A percentile compares a stretch with the other conserved stretches of the same genome.
These are phyloP conservation scores for Cornus suecica DNA, from an alignment of 148 eudicot genomes.

Conservation along the genomic window DNA sequence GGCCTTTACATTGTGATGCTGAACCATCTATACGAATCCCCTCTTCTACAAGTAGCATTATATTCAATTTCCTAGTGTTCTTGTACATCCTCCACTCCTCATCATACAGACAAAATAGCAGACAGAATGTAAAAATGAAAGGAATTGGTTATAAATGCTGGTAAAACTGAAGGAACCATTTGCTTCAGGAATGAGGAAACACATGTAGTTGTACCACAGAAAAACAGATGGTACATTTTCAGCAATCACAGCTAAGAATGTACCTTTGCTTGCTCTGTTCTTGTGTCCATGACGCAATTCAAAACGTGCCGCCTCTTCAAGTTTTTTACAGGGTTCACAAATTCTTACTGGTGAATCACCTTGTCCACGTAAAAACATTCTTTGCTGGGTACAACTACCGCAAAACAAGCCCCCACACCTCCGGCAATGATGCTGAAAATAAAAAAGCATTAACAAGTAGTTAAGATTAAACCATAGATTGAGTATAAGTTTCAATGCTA, in stretches of 20 bases:
- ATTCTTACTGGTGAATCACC: slow-evolving; percentile 95
- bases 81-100: background rate
- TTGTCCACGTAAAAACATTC: slow-evolving; percentile 89
- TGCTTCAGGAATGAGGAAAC: background rate
- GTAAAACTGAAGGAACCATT: background rate
- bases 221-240: background rate
- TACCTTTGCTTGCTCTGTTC: slow-evolving; percentile 74
- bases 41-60: no score
- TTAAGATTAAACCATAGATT: background rate
- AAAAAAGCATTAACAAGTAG: slow-evolving; percentile 3
- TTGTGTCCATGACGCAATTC: slow-evolving; percentile 82
- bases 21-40: no score
- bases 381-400: slow-evolving; percentile 66
- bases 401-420: slow-evolving; percentile 96
- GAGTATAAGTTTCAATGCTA: no score
- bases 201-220: background rate
- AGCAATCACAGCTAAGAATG: background rate
- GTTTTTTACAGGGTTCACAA: slow-evolving; percentile 92
- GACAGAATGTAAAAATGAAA: background rate
- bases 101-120: background rate
- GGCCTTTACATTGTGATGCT: no score
- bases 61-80: no score
- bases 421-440: slow-evolving; percentile 88
- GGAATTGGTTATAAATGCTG: background rate
- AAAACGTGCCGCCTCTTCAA: slow-evolving; percentile 90